Evolutionary conservation across 306 rosid genomes (phyloP).

Genomic region (Hylodesmum podocarpum): DNA sequence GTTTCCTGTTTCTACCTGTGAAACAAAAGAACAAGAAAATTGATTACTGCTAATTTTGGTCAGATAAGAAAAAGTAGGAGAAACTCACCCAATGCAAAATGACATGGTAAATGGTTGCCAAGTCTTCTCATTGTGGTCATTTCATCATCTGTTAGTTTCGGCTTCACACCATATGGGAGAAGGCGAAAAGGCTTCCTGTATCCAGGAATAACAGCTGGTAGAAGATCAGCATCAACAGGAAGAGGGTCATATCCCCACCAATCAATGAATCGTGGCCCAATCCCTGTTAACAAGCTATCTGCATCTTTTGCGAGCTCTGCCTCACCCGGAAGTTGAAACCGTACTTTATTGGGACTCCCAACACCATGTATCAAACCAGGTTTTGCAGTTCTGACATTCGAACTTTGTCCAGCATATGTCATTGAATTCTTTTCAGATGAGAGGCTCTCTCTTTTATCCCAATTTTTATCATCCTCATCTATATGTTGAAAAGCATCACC

Average conservation of each 20-base stretch:
- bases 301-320: slow-evolving; percentile 73
- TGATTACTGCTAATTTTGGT: slow-evolving; percentile 21
- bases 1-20: slow-evolving; percentile 80
- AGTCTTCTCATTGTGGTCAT: slow-evolving; percentile 89
- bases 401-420: slow-evolving; percentile 33
- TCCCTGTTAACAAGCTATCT: slow-evolving; percentile 67
- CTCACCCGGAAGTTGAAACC: slow-evolving; percentile 89
- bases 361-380: slow-evolving; percentile 71
- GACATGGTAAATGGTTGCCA: slow-evolving; percentile 73
- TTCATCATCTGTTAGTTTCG: slow-evolving; percentile 87
- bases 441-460: slow-evolving; percentile 25
- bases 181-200: slow-evolving; percentile 92
- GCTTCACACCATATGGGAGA: slow-evolving; percentile 87
- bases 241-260: slow-evolving; percentile 98
- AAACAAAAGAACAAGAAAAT: slow-evolving; percentile 5
- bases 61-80: slow-evolving; percentile 26
- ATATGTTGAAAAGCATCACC: slow-evolving; percentile 35
- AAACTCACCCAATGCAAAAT: slow-evolving; percentile 86
- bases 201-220: slow-evolving; percentile 71
- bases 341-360: slow-evolving; percentile 63
- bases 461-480: slow-evolving; percentile 29
- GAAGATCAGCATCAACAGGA: slow-evolving; percentile 93
- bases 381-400: slow-evolving; percentile 26
- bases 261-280: slow-evolving; percentile 89
- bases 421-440: slow-evolving; percentile 40